phyloP scores from a whole-genome alignment of 768 basidiomycete species.

The Podaxis sp. region DNA sequence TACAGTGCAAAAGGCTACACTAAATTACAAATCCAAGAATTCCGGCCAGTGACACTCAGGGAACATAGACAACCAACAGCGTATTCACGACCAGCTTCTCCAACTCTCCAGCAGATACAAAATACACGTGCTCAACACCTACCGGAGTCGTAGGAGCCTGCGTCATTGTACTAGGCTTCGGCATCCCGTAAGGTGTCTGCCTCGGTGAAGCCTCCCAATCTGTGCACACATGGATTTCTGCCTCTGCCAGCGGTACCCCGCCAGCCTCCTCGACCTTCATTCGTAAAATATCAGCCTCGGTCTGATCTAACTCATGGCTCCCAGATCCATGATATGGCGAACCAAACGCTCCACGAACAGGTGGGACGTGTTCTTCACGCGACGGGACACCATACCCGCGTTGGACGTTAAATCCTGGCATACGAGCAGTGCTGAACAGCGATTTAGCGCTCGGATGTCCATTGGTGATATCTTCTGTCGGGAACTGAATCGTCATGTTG shows the following conservation, averaged over 20 bases:
- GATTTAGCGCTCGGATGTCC: slow-evolving; percentile 17
- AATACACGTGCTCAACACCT: slow-evolving; percentile 68
- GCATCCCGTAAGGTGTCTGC: slow-evolving; percentile 4
- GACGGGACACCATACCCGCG: slow-evolving; percentile 21
- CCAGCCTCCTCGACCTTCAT: slow-evolving; percentile 66
- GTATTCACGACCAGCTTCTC: slow-evolving; percentile 77
- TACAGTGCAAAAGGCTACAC: background rate
- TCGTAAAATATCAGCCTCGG: slow-evolving; percentile 44
- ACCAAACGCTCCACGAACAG: slow-evolving; percentile 46
- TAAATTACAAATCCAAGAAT: background rate
- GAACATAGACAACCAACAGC: slow-evolving; percentile 69
- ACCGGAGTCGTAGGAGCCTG: slow-evolving; percentile 37
- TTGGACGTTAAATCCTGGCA: slow-evolving; percentile 22
- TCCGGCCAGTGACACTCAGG: slow-evolving; percentile 25
- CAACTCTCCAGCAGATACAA: slow-evolving; percentile 63
- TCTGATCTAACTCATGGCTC: slow-evolving; percentile 21
- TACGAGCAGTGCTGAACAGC: slow-evolving; percentile 21
- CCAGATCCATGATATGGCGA: slow-evolving; percentile 4
- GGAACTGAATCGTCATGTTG: slow-evolving; percentile 66
- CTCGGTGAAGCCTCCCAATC: slow-evolving; percentile 31
- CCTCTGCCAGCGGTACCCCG: slow-evolving; percentile 60
- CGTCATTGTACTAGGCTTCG: slow-evolving; percentile 27
- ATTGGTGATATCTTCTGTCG: slow-evolving; percentile 39
- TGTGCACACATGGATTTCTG: slow-evolving; percentile 61
- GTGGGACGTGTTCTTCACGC: slow-evolving; percentile 26